Percentiles rank a stretch among this genome's conserved stretches.
Conservation (phyloP, 257 asterid species). For the Forsythia viridissima region DNA sequence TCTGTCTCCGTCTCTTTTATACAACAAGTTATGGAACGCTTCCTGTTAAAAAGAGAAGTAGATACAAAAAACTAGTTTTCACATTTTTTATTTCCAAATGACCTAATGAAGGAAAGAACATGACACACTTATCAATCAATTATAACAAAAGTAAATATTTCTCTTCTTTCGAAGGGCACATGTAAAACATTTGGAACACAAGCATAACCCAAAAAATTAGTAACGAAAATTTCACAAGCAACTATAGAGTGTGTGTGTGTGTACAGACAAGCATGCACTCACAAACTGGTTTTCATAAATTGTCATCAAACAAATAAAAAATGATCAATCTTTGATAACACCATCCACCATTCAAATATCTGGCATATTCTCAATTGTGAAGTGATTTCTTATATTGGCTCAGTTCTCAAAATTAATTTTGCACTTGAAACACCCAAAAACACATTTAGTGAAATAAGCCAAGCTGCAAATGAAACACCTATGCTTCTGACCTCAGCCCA, state of each 20-base stretch:
- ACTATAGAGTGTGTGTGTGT: too few species aligned
- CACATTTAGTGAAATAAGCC: background rate
- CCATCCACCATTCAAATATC: background rate
- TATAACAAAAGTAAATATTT: background rate
- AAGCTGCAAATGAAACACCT: background rate
- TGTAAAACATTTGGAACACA: background rate
- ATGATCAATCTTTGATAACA: background rate
- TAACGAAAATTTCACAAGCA: background rate
- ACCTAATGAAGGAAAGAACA: background rate
- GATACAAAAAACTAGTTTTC: background rate
- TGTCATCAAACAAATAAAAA: too few species aligned
- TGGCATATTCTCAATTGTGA: background rate
- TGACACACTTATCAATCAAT: background rate
- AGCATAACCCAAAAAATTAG: background rate
- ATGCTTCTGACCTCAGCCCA: background rate
- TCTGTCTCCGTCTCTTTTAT: slow-evolving; percentile 84
- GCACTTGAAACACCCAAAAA: background rate
- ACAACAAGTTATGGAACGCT: slow-evolving; percentile 69
- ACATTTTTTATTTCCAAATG: background rate
- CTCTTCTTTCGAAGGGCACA: background rate
- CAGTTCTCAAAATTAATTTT: background rate
- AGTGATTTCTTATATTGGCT: background rate
- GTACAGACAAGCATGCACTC: too few species aligned
- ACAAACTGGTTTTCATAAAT: too few species aligned
- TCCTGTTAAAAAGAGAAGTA: slow-evolving; percentile 46